Evolutionary conservation across 768 basidiomycete genomes (phyloP), one percentile per base, ranked within the genome.

Genomic region (Collybiopsis luxurians): DNA sequence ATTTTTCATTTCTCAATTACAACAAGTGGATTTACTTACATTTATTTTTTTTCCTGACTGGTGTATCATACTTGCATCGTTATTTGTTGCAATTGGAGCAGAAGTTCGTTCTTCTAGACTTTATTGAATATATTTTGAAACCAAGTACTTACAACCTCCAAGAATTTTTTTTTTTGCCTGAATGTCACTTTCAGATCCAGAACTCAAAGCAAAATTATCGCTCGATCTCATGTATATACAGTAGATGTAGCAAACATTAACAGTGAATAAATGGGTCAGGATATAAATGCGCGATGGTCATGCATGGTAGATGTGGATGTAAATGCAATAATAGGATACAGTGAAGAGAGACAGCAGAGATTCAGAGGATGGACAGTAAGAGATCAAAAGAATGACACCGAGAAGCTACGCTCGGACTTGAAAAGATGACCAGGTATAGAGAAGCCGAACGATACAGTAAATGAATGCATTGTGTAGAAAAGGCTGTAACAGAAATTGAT

Each of bases 1-100:
- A n/a, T 39, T n/a, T 51, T 26, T 13, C 6, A 23, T 36, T 3
- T 34, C 36, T 39, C 38, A n/a, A n/a, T 27, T 7, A 1, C 17
- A 24, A 40, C 21, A 28, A n/a, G n/a, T 11, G 36, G 27, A 39
- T 51, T 34, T 49, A 49, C 48, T 31, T 39, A 51, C 38, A 7
- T 26, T 21, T 34, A 38, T 51, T 24, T 13, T 51, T 51, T 39
- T 21, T 39, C 23, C 17, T n/a, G 13, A 11, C 12, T 39, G 50
- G 36, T 51, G 50, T 51, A 51, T 36, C 36, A 51, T 51, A 40
- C 34, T 51, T 39, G 36, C 50, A 36, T 51, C 24, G 50, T 40
- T 51, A 38, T 19, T 39, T n/a, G 34, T 31, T 5, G 6, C 5
- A 34, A 34, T 6, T 34, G 31, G 5, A 6, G 31, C 31, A 6